phyloP scores from a whole-genome alignment of 805 yeast genomes.

The Hanseniaspora pseudoguilliermondii region DNA sequence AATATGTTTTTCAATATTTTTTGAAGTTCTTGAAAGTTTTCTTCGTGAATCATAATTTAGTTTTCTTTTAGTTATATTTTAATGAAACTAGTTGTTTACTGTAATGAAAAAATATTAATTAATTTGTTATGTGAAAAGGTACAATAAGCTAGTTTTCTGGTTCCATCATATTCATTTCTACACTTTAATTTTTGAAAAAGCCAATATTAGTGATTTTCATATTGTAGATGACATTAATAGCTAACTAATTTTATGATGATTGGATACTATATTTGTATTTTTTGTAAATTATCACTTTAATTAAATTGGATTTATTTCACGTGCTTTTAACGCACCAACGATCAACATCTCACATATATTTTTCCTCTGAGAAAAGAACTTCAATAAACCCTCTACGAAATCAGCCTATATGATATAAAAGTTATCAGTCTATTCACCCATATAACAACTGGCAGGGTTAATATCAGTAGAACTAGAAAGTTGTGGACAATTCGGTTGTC shows the following conservation, averaged over 20 bases:
- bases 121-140: neutral
- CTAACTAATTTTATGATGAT: neutral
- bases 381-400: neutral
- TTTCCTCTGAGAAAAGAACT: neutral
- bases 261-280: neutral
- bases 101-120: neutral
- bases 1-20: neutral
- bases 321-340: neutral
- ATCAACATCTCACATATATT: neutral
- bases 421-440: conserved; percentile 5
- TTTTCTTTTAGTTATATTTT: neutral
- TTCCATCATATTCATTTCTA: too few species aligned
- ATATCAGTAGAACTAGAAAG: neutral
- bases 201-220: neutral
- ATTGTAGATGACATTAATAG: neutral
- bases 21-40: neutral
- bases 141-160: neutral
- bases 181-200: too few species aligned
- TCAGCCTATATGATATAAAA: conserved; percentile 1
- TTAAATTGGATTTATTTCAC: neutral
- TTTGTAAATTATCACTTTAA: neutral
- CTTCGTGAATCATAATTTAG: neutral
- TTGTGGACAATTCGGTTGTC: neutral
- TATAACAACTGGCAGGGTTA: neutral
- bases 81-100: neutral